Evolutionary conservation across 2,329 filamentous ascomycete genomes (phyloP).

Genomic region (Fusarium sp.): DNA sequence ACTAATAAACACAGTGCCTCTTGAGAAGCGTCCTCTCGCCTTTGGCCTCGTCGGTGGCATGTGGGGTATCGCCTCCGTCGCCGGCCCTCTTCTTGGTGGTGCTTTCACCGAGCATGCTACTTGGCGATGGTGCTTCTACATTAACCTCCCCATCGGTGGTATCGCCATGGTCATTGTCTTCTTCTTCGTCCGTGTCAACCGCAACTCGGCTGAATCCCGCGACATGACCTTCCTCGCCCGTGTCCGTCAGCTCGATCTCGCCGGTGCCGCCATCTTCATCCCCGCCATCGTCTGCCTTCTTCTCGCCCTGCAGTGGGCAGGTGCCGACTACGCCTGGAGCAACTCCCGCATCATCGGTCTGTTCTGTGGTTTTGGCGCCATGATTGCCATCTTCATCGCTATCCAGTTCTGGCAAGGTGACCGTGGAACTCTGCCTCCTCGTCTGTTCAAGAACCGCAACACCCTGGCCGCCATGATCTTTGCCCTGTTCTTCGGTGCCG

Average conservation of each 20-base stretch:
- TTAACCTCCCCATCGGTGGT: conserved; percentile 60
- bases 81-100: conserved; percentile 63
- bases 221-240: conserved; percentile 51
- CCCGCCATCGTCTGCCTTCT: conserved; percentile 65
- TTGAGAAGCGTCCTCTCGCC: conserved; percentile 64
- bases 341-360: conserved; percentile 62
- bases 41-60: conserved; percentile 67
- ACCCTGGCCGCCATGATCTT: conserved; percentile 58
- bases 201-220: conserved; percentile 49
- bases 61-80: conserved; percentile 66
- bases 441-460: conserved; percentile 58
- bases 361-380: conserved; percentile 60
- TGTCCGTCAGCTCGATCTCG: conserved; percentile 60
- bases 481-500: conserved; percentile 61
- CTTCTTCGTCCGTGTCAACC: conserved; percentile 58
- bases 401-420: conserved; percentile 59
- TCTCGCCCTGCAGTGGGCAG: conserved; percentile 69
- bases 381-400: conserved; percentile 60
- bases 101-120: conserved; percentile 61
- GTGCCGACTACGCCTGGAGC: conserved; percentile 63
- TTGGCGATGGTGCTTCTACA: conserved; percentile 66
- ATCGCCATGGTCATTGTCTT: conserved; percentile 62
- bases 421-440: conserved; percentile 59
- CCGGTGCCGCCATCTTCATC: conserved; percentile 63
- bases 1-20: conserved; percentile 55